Base-by-base conservation (phyloP, 139 green algal genomes). In the Chlorella sorokiniana region DNA sequence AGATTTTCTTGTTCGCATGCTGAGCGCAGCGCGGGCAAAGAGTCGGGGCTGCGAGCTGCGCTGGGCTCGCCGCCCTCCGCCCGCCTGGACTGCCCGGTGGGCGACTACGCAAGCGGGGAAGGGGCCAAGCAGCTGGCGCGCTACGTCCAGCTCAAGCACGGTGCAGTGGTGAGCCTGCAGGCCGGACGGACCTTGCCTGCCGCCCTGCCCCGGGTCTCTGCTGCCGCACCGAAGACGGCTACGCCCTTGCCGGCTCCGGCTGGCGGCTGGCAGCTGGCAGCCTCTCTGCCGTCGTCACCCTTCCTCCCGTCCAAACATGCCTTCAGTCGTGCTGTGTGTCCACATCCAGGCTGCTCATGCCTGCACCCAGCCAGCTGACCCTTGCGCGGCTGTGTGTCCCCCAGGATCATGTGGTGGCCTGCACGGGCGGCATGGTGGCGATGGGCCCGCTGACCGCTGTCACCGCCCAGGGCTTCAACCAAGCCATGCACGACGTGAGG, bases 381-480 rank as follows among this genome's bases (percentile, higher is more conserved):
- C 23, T 11, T 69, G n/a, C 31, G 62, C 7, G n/a, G 40, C 51
- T 4, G 20, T 45, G 35, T 29, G 31, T n/a, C 65, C 35, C 35
- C 33, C 71, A 78, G 71, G 71, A 78, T 33, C 71, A 78, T 27
- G 48, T 78, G 27, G 48, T 78, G 48, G 71, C 71, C 6, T 78
- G 71, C 71, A 78, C 71, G 0, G 71, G 71, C 37, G 71, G 71
- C 33, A 78, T 78, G 71, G 71, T 78, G n/a, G 45, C 37, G 5
- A 67, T 78, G 71, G 71, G 48, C 27, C 8, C 31, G 4, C 68
- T 75, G 27, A 37, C 68, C 41, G 25, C 68, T 1, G 23, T 78
- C 45, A 78, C 71, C 0, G 14, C 14, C 2, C 29, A 65, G 48
- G 45, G 5, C 0, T 78, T 78, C 48, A 63, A 64, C 23, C 6